Evolutionary conservation across 257 asterid species (phyloP), one percentile per base, ranked within the genome.

Genomic region (Solanum pinnatisectum): DNA sequence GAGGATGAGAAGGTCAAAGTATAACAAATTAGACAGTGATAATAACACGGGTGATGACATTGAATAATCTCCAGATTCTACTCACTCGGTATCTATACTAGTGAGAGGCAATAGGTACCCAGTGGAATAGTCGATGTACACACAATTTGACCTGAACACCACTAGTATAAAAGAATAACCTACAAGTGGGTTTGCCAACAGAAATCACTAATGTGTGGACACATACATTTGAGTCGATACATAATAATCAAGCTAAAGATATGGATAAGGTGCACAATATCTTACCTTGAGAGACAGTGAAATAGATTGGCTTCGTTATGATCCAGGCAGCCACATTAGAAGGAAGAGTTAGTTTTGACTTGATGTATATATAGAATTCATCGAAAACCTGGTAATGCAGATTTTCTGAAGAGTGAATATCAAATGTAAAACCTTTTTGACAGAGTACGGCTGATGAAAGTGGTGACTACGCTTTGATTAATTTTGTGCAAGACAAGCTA

Each of bases 101-200:
- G 30, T 22, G 32, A 22, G 82, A 36, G 65, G 65, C 65, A 74
- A 23, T 3, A 74, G 3, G 10, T 74, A 36, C 2, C 6, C 1
- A 0, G 0, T 33, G 27, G 16, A 72, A 72, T 74, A 74, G 81
- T 35, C 8, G 1, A 72, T 46, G 46, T 72, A 18, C 8, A 3
- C 44, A 2, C 30, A 36, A 20, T 30, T 5, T 73, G 82, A 36
- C 46, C 30, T 20, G 9, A 22, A 73, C 46, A 73, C 6, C 49
- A 22, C 49, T 36, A 4, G 49, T 74, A 71, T 8, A 74, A 35
- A 18, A 74, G 94, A 96, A 90, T 85, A 96, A 94, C 87, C 88
- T 96, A 36, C 99, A 95, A 59, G 93, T 95, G 95, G 98, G 96
- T 40, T 89, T 96, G 92, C 98, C 96, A 93, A 96, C 98, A 0